Base-by-base conservation (phyloP, 2,329 filamentous ascomycete genomes). In the Exophiala phaeomuriformis region DNA sequence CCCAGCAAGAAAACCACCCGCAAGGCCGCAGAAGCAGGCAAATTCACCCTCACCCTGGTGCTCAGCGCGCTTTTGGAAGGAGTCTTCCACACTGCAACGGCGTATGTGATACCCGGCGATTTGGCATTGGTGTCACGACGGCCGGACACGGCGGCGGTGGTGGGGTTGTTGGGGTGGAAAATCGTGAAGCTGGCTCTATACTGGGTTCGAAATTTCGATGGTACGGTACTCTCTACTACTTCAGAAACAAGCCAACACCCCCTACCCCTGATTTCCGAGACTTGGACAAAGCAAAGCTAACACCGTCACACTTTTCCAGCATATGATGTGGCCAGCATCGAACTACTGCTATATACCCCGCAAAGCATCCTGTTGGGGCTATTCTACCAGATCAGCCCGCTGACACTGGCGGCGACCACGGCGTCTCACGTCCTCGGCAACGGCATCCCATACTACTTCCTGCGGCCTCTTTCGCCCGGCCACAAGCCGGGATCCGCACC, bases 121-220 rank as follows among this genome's bases (percentile, higher is more conserved):
- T 73, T 95, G 39, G 82, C 82, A 1, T 72, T 73, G 29, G 77
- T 91, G 54, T 85, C 82, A 67, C 81, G 83, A 64, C 77, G 77
- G 52, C 69, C 82, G 56, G 80, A 84, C 47, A 77, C 78, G 49
- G 70, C 72, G 65, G 82, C 88, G 66, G 76, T 88, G 30, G 74
- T 69, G 4, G 73, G 70, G 10, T 65, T 81, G 57, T 65, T 83
- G 48, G 75, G 63, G 7, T 79, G 75, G 74, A 77, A 87, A 80
- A 67, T 70, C 10, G 68, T 82, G 44, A 84, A 90, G 67, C 75
- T 95, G 49, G 81, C 75, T 28, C 65, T 90, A 44, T 84, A 81
- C 44, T 95, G 89, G 88, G 80, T 79, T 63, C 75, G 82, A 41
- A 77, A 83, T 58, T 87, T 86, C 66, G 88, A 94, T 68, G 67